Evolutionary conservation across 2,329 filamentous ascomycete species (phyloP).

Genomic region (Apiospora arundinis): DNA sequence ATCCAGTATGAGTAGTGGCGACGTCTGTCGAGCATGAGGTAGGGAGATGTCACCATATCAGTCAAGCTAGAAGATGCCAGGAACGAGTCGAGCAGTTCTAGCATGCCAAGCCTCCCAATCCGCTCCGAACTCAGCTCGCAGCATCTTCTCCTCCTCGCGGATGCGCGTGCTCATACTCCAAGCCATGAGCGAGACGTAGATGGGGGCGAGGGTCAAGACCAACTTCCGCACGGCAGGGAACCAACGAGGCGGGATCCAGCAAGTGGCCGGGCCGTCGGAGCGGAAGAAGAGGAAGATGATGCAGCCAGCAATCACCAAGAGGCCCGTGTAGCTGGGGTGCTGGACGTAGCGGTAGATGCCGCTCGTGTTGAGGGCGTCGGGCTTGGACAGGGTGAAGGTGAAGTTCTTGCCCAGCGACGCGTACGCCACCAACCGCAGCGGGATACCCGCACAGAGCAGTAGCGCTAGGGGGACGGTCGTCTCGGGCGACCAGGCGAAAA

Average conservation of each 20-base stretch:
- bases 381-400: constrained; percentile 57
- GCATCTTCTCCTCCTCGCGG: constrained; percentile 57
- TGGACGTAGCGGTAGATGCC: constrained; percentile 57
- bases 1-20: background rate
- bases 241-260: constrained; percentile 42
- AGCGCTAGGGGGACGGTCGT: constrained; percentile 44
- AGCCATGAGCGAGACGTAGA: constrained; percentile 26
- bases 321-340: constrained; percentile 59
- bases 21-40: background rate
- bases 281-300: constrained; percentile 43
- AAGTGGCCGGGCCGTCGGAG: constrained; percentile 46
- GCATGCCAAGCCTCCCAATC: constrained; percentile 57
- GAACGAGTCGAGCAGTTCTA: constrained; percentile 55
- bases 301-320: constrained; percentile 42
- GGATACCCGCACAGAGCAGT: constrained; percentile 40
- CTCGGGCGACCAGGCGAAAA: constrained; percentile 45
- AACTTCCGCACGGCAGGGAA: constrained; percentile 24
- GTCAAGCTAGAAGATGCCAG: constrained; percentile 44
- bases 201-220: constrained; percentile 24
- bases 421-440: constrained; percentile 45
- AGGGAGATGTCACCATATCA: background rate
- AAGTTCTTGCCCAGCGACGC: constrained; percentile 56
- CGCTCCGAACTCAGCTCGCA: constrained; percentile 51
- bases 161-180: constrained; percentile 46
- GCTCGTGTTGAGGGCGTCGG: constrained; percentile 51